Percentiles rank a stretch among this genome's conserved stretches.
phyloP scores from a whole-genome alignment of 2,329 filamentous ascomycete species.

The Colletotrichum lindemuthianum region DNA sequence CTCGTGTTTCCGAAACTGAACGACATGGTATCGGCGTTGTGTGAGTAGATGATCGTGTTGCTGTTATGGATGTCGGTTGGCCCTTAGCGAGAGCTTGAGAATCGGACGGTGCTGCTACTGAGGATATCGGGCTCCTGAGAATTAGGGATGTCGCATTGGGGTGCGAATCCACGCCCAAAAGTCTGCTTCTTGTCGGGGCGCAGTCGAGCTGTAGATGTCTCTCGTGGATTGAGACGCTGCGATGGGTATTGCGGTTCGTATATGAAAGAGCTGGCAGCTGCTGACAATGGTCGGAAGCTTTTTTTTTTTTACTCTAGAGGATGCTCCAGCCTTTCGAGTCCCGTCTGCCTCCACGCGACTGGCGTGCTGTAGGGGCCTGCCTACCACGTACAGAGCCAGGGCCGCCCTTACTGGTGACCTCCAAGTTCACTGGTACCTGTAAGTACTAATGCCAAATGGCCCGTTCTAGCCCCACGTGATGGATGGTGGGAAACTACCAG shows the following conservation, averaged over 20 bases:
- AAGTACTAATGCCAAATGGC: slow-evolving; percentile 27
- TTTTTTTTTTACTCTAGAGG: slow-evolving; percentile 23
- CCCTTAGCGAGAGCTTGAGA: slow-evolving; percentile 10
- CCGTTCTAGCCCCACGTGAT: slow-evolving; percentile 33
- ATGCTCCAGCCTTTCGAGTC: slow-evolving; percentile 33
- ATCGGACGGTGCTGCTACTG: slow-evolving; percentile 11
- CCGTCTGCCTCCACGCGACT: slow-evolving; percentile 33
- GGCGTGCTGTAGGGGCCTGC: slow-evolving; percentile 29
- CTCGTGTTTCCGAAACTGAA: slow-evolving; percentile 51
- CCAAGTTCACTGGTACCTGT: not conserved
- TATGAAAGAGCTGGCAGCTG: slow-evolving; percentile 11
- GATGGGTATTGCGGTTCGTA: slow-evolving; percentile 9
- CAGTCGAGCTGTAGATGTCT: not conserved
- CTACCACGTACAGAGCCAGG: slow-evolving; percentile 14
- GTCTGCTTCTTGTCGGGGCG: not conserved
- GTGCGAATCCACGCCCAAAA: slow-evolving; percentile 16
- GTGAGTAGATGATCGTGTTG: slow-evolving; percentile 11
- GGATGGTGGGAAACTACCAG: slow-evolving; percentile 20
- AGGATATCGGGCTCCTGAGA: not conserved
- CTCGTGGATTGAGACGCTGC: slow-evolving; percentile 1
- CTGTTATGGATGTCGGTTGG: slow-evolving; percentile 9
- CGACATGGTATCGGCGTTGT: slow-evolving; percentile 44
- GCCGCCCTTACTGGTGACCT: slow-evolving; percentile 11
- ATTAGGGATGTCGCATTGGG: slow-evolving; percentile 29
- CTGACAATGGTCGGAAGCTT: slow-evolving; percentile 28